Evolutionary conservation across 805 yeast species (phyloP).

Genomic region (Yamadazyma laniorum): DNA sequence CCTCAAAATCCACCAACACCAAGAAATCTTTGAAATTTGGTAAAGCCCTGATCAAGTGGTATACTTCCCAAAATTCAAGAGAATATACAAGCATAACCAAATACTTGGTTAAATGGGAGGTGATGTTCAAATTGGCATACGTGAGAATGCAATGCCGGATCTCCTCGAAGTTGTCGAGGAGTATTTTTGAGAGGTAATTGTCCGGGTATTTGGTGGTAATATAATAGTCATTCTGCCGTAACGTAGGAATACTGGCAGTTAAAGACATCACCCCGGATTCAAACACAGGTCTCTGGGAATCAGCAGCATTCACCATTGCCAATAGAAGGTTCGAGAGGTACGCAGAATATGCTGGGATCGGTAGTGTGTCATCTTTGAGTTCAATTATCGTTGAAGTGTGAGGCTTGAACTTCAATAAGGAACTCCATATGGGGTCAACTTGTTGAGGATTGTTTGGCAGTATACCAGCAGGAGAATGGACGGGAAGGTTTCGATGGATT

Average conservation of each 20-base stretch:
- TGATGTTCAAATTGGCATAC: constrained; percentile 37
- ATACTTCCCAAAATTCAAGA: constrained; percentile 44
- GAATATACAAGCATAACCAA: constrained; percentile 38
- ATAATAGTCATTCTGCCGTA: neutral
- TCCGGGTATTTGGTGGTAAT: constrained; percentile 28
- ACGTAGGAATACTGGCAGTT: constrained; percentile 16
- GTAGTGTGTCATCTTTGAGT: neutral
- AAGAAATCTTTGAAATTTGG: constrained; percentile 35
- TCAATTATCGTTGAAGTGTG: constrained; percentile 15
- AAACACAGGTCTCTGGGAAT: constrained; percentile 22
- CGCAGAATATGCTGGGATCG: constrained; percentile 30
- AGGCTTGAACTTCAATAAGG: constrained; percentile 31
- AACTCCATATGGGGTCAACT: constrained; percentile 25
- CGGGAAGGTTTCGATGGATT: neutral
- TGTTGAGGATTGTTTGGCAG: neutral
- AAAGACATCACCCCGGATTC: constrained; percentile 1
- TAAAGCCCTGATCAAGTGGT: constrained; percentile 34
- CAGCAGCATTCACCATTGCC: constrained; percentile 14
- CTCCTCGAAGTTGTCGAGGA: constrained; percentile 37
- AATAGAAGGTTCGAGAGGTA: constrained; percentile 29
- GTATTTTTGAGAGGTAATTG: constrained; percentile 32
- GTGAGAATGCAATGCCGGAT: constrained; percentile 29
- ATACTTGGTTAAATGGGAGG: constrained; percentile 39
- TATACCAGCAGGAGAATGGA: neutral
- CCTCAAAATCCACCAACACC: constrained; percentile 33